These are phyloP conservation scores for Xanthoceras sorbifolium DNA, from an alignment of 345 rosid genomes.

Conservation along the genomic window DNA sequence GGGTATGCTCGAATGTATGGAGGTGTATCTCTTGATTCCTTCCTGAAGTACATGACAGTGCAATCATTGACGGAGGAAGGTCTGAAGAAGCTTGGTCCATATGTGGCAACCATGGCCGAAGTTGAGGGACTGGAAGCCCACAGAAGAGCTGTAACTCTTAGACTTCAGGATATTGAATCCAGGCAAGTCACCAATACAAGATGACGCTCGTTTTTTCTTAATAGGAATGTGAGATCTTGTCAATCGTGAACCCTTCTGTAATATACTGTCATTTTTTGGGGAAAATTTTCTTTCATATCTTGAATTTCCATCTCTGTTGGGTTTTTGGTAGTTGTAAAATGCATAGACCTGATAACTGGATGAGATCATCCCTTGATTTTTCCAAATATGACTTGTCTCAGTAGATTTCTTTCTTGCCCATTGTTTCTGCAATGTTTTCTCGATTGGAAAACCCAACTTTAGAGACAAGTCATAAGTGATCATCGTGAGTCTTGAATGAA, in stretches of 20 bases:
- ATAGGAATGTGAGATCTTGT: neutral
- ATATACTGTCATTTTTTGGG: neutral
- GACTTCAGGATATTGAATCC: slow-evolving; percentile 77
- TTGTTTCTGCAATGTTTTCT: neutral
- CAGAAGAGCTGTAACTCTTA: slow-evolving; percentile 86
- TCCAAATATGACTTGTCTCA: neutral
- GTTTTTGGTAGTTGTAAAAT: neutral
- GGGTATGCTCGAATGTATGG: slow-evolving; percentile 95
- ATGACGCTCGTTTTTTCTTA: slow-evolving; percentile 18
- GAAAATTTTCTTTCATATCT: neutral
- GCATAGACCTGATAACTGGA: neutral
- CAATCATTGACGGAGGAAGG: slow-evolving; percentile 90
- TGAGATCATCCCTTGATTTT: neutral
- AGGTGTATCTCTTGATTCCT: slow-evolving; percentile 86
- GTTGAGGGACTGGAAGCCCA: slow-evolving; percentile 92
- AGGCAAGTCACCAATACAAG: slow-evolving; percentile 40
- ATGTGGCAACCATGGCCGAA: slow-evolving; percentile 83
- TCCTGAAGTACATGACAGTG: slow-evolving; percentile 83
- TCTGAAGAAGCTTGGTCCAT: slow-evolving; percentile 72
- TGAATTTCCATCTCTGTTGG: neutral
- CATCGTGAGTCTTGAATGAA: too few species aligned
- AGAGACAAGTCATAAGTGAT: too few species aligned
- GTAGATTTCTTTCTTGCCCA: neutral
- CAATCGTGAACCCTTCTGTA: neutral
- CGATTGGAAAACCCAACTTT: too few species aligned